Evolutionary conservation across 2,329 filamentous ascomycete species (phyloP), one percentile per base, ranked within the genome.

Genomic region (Eutypa lata): DNA sequence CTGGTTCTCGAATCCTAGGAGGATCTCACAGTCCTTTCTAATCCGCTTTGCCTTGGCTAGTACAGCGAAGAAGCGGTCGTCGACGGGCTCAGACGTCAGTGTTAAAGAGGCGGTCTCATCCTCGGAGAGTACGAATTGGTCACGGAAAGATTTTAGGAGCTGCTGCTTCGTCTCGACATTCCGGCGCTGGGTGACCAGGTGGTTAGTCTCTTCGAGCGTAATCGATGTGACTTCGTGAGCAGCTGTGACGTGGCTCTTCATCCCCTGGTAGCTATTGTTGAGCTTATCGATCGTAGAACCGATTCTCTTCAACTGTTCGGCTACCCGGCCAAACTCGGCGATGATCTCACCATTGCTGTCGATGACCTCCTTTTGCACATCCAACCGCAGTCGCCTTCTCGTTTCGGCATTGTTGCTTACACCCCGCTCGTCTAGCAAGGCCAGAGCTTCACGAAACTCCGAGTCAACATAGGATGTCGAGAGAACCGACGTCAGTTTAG

Each of bases 401-500:
- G 86, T 88, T 59, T 92, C 89, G 10, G 89, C 80, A 13, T 84
- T 90, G 67, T 96, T 97, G 51, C 80, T 75, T 14, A 91, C 70
- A 1, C 80, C 79, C 35, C 89, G 82, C 48, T 83, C 75, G 71
- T 97, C 93, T 19, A 97, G 75, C 1, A 94, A 83, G 49, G 82
- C 77, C 28, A 99, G 75, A 14, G 91, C 87, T 75, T 96, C 90
- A 59, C 91, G 84, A 61, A 97, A 96, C 61, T 97, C 93, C 5
- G 90, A 80, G 71, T 97, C 94, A 7, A 91, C 89, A 72, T 96
- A 97, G 0, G 93, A 96, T 2, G 91, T 87, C 3, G 94, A 96
- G 47, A 97, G 82, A 40, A 97, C 88, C 56, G 83, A 87, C 22
- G 90, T 89, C 61, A 97, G 83, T 66, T 94, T 91, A 55, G 87